A percentile compares a stretch with the other conserved stretches of the same genome.
Conservation (phyloP, 176 grass and related monocot species). For the sorghum (Sorghum bicolor) region Sorghum_bicolor_NCBIv3 NC_012872.2:14394001-14394500, state of each 20-base stretch:
- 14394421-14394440: not conserved
- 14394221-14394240: not conserved
- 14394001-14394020: too few species aligned
- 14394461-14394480: not conserved
- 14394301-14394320: not conserved
- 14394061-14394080: too few species aligned
- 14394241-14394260: not conserved
- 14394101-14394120: not conserved
- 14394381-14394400: conserved; percentile 41
- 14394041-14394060: too few species aligned
- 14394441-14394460: not conserved
- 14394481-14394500: not conserved
- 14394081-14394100: not conserved
- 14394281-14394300: not conserved
- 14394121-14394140: not conserved
- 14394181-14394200: not conserved
- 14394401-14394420: conserved; percentile 26
- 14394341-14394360: not conserved
- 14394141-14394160: too few species aligned
- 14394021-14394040: too few species aligned
- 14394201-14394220: not conserved
- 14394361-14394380: conserved; percentile 27
- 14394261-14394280: not conserved
- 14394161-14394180: not conserved
- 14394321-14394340: not conserved